A percentile compares a stretch with the other conserved stretches of the same genome.
Evolutionary conservation across 352 stramenopile species (phyloP).

Genomic region (Pythium sp.): DNA sequence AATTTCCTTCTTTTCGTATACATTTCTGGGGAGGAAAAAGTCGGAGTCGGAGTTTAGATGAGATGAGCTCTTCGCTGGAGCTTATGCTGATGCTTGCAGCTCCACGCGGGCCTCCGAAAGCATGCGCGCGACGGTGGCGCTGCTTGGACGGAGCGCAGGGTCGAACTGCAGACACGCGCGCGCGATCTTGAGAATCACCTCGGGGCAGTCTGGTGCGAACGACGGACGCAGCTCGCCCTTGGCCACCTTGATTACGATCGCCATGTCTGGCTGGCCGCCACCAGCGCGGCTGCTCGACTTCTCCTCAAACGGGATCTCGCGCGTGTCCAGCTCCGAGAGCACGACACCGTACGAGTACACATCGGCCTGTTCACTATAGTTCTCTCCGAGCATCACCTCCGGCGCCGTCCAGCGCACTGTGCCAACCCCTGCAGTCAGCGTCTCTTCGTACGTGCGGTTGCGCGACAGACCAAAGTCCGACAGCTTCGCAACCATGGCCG

Average conservation of each 20-base stretch:
- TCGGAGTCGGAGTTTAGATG: neutral
- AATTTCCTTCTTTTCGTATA: slow-evolving; percentile 9
- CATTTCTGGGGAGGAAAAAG: slow-evolving; percentile 8
- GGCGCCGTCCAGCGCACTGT: slow-evolving; percentile 85
- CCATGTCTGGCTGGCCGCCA: slow-evolving; percentile 66
- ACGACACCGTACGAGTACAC: slow-evolving; percentile 89
- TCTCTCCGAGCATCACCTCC: slow-evolving; percentile 86
- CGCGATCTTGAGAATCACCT: slow-evolving; percentile 66
- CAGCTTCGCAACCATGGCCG: slow-evolving; percentile 79
- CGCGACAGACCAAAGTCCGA: slow-evolving; percentile 82
- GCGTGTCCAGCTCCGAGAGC: slow-evolving; percentile 83
- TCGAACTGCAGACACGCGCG: slow-evolving; percentile 86
- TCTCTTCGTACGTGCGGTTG: slow-evolving; percentile 86
- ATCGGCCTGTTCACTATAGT: slow-evolving; percentile 85
- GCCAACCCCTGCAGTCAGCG: slow-evolving; percentile 74
- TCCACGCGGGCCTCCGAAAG: slow-evolving; percentile 67
- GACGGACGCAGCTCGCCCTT: slow-evolving; percentile 79
- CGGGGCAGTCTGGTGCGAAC: slow-evolving; percentile 42
- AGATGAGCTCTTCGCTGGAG: neutral
- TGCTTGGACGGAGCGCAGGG: slow-evolving; percentile 71
- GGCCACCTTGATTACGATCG: slow-evolving; percentile 77
- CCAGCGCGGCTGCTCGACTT: slow-evolving; percentile 67
- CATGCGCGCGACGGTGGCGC: slow-evolving; percentile 71
- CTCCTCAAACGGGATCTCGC: slow-evolving; percentile 86
- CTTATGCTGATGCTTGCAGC: slow-evolving; percentile 32